Conservation (phyloP, 306 rosid species). For the Cicer yamashitae region DNA sequence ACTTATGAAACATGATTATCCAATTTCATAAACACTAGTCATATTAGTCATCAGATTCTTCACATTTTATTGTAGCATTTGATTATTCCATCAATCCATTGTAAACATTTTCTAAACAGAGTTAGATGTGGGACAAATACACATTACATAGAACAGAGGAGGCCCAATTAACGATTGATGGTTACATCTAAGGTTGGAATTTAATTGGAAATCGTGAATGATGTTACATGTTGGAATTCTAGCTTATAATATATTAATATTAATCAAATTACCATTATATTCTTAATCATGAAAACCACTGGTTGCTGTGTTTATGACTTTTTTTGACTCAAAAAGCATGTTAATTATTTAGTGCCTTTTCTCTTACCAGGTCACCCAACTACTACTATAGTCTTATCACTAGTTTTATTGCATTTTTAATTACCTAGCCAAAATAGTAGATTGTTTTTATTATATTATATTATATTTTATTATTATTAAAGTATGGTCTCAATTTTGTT, state of each 20-base stretch:
- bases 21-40: neutral
- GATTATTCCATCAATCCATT: neutral
- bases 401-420: slow-evolving; percentile 16
- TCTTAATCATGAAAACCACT: slow-evolving; percentile 35
- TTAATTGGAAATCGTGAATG: slow-evolving; percentile 32
- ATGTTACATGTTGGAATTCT: slow-evolving; percentile 37
- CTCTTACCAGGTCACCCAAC: slow-evolving; percentile 31
- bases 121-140: slow-evolving; percentile 35
- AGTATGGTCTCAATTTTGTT: no score
- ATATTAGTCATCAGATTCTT: neutral
- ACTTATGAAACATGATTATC: slow-evolving; percentile 18
- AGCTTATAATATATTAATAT: neutral
- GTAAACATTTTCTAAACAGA: neutral
- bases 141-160: neutral
- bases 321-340: slow-evolving; percentile 45
- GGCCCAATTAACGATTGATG: slow-evolving; percentile 9
- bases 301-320: slow-evolving; percentile 45
- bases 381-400: slow-evolving; percentile 23
- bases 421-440: neutral
- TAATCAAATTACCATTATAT: slow-evolving; percentile 33
- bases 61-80: neutral
- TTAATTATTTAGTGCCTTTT: slow-evolving; percentile 24
- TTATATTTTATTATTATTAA: no score
- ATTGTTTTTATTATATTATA: no score
- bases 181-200: slow-evolving; percentile 30